Base-by-base conservation (phyloP, 108 stramenopile genomes). In the Cyclotella cryptica region DNA sequence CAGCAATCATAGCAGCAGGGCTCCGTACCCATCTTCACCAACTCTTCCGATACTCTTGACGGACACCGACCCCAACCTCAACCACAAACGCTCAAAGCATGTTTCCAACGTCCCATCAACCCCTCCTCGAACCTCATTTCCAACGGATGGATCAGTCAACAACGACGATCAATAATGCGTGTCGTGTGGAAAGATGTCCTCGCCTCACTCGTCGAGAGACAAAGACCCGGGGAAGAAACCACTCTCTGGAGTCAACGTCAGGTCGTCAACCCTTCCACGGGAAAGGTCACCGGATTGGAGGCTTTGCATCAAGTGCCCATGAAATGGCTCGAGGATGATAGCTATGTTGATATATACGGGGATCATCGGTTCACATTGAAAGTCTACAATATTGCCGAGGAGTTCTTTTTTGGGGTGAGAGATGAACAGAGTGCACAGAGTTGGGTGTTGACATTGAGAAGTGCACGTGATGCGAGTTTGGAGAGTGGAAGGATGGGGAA, bases 231-330 rank as follows among this genome's bases (percentile, higher is more conserved):
- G 39, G 92, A 96, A 75, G 92, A 93, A 76, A 92, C 92, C 3
- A 96, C 92, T 27, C 80, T 96, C 19, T 96, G 94, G 94, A 93
- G 93, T 82, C 94, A 96, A 87, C 87, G 94, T 21, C 89, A 96
- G 75, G 79, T 85, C 6, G 27, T 80, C 14, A 82, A 94, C 67
- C 70, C 81, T 41, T 18, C 29, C 8, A 85, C 85, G 4, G 87
- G 86, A 3, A 87, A 87, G 69, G 74, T 82, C 18, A 87, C 78
- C 11, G 91, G 86, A 35, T 69, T 96, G 54, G 94, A 96, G 69
- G 92, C 91, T 0, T 85, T 96, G 80, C 91, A 93, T 86, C 89
- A 90, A 77, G 90, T 96, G n/a, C 94, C 94, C 8, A 87, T 96
- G 79, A 90, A 91, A 66, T 85, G 90, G 84, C 53, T 96, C 60